phyloP scores from a whole-genome alignment of 1,139 yeast species.

The Eremothecium gossypii region DNA sequence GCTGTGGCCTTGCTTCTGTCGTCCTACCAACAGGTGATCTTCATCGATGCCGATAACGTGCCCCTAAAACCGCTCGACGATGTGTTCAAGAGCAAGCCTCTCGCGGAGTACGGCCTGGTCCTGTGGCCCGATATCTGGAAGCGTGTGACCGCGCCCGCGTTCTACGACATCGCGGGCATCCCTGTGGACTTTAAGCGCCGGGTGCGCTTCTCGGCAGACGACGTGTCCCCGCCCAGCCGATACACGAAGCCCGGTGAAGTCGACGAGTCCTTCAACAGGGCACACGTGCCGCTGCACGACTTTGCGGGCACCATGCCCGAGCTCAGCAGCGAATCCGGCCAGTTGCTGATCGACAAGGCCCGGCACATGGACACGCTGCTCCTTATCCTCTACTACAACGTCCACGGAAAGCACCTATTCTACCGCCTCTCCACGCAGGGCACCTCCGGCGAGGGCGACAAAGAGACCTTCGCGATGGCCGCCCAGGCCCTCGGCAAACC shows the following conservation, averaged over 20 bases:
- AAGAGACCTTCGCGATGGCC: slow-evolving; percentile 55
- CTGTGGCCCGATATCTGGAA: slow-evolving; percentile 75
- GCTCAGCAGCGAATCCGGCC: slow-evolving; percentile 55
- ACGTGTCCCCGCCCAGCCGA: slow-evolving; percentile 19
- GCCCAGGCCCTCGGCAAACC: slow-evolving; percentile 43
- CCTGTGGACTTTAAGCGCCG: slow-evolving; percentile 24
- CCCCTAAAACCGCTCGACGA: slow-evolving; percentile 48
- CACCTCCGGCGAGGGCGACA: slow-evolving; percentile 56
- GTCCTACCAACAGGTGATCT: slow-evolving; percentile 47
- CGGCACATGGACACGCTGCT: slow-evolving; percentile 42
- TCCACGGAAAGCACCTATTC: slow-evolving; percentile 45
- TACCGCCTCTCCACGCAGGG: slow-evolving; percentile 48
- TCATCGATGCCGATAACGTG: slow-evolving; percentile 61
- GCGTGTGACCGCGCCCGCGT: slow-evolving; percentile 51
- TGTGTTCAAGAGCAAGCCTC: slow-evolving; percentile 35
- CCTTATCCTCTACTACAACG: slow-evolving; percentile 47
- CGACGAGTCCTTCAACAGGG: slow-evolving; percentile 4
- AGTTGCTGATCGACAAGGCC: slow-evolving; percentile 42
- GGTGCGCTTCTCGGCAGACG: slow-evolving; percentile 21
- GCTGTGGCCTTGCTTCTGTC: slow-evolving; percentile 53
- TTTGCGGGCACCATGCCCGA: slow-evolving; percentile 49
- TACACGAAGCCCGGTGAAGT: slow-evolving; percentile 9
- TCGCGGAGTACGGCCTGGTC: slow-evolving; percentile 30
- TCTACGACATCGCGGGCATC: slow-evolving; percentile 46
- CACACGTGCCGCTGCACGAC: slow-evolving; percentile 39